phyloP scores from a whole-genome alignment of 2,329 filamentous ascomycete species.

The Exserohilum rostratum region DNA sequence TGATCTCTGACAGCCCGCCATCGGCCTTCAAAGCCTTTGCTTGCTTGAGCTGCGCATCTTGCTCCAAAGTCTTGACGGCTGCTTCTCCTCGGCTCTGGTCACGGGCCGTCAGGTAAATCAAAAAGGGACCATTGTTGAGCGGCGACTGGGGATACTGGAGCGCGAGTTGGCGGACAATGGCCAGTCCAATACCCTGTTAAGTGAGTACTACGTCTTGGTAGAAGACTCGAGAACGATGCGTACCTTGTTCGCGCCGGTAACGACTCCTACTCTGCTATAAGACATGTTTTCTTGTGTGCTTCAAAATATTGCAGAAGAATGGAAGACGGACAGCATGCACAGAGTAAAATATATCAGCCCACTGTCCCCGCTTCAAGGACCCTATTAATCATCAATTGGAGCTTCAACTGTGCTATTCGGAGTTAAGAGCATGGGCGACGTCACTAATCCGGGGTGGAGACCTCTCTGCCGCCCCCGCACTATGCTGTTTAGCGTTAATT shows the following conservation, averaged over 20 bases:
- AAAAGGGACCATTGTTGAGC: constrained; percentile 54
- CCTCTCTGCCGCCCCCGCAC: background rate
- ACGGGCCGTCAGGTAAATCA: constrained; percentile 62
- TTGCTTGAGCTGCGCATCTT: constrained; percentile 53
- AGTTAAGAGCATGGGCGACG: constrained; percentile 11
- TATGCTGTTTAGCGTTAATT: constrained; percentile 4
- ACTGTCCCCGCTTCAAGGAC: background rate
- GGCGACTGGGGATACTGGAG: constrained; percentile 59
- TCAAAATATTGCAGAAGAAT: background rate
- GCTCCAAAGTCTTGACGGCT: constrained; percentile 52
- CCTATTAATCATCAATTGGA: constrained; percentile 7
- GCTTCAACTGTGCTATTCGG: constrained; percentile 1
- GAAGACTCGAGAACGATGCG: constrained; percentile 2
- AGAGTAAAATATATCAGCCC: background rate
- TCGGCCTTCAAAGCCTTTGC: constrained; percentile 53
- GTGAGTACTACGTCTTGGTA: constrained; percentile 11
- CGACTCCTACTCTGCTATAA: constrained; percentile 54
- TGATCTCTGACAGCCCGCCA: constrained; percentile 52
- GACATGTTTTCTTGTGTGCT: constrained; percentile 25
- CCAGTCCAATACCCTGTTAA: constrained; percentile 52
- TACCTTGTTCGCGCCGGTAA: constrained; percentile 62
- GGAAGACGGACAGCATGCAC: background rate
- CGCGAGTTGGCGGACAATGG: constrained; percentile 60
- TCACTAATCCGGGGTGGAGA: constrained; percentile 15
- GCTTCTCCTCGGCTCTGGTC: constrained; percentile 56